Conservation (phyloP, 352 stramenopile genomes). For the Nothophytophthora sp. region DNA sequence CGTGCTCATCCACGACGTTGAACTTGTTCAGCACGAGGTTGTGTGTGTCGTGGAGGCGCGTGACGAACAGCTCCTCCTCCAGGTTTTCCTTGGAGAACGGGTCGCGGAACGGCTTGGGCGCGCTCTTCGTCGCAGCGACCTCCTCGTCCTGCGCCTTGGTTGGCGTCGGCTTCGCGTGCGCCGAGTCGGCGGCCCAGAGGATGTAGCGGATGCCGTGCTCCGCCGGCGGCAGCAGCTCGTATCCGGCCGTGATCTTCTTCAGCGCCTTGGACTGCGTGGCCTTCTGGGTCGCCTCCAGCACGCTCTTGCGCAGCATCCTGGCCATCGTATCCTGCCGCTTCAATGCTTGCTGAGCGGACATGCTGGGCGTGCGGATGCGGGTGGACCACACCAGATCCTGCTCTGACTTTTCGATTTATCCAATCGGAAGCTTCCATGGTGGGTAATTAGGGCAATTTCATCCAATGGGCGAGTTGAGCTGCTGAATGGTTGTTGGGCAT, state of each 20-base stretch:
- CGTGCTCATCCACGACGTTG: conserved; percentile 74
- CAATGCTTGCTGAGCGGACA: too few species aligned
- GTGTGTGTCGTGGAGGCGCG: conserved; percentile 64
- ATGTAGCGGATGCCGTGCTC: conserved; percentile 45
- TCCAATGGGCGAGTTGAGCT: conserved; percentile 16
- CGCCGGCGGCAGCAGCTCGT: conserved; percentile 49
- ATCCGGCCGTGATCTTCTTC: conserved; percentile 58
- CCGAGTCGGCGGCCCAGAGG: conserved; percentile 47
- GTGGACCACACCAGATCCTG: conserved; percentile 1
- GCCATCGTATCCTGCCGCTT: too few species aligned
- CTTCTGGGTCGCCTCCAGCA: conserved; percentile 64
- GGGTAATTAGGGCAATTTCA: conserved; percentile 4
- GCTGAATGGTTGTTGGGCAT: too few species aligned
- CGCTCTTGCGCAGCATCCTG: conserved; percentile 55
- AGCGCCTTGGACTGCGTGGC: conserved; percentile 61
- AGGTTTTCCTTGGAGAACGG: conserved; percentile 76
- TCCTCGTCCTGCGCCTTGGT: conserved; percentile 4
- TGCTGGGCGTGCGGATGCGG: too few species aligned
- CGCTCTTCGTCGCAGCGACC: conserved; percentile 4
- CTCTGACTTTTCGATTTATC: too few species aligned
- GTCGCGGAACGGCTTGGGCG: conserved; percentile 48
- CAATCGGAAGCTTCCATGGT: conserved; percentile 8
- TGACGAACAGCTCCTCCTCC: conserved; percentile 70
- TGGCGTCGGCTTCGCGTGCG: conserved; percentile 40
- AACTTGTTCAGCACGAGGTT: conserved; percentile 89